Base-by-base conservation (phyloP, 2,329 filamentous ascomycete genomes). In the Dactylella cylindrospora region DNA sequence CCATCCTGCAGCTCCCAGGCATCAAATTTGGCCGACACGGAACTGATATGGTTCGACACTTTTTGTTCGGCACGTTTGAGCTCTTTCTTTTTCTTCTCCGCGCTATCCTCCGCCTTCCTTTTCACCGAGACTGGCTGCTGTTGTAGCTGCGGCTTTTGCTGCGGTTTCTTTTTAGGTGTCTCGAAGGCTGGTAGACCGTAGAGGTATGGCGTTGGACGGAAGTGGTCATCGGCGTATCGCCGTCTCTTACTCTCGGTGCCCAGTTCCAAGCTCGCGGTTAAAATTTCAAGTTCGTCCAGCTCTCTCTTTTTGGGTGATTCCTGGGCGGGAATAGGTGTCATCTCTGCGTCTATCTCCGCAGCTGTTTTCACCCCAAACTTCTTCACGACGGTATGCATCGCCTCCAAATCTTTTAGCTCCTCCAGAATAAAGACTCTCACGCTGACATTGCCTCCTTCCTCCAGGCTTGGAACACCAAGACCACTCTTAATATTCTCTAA, bases 1-100 rank as follows among this genome's bases (percentile, higher is more conserved):
- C 46, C 57, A 39, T 44, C 57, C 3, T 49, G 57, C 13, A 62
- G 31, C 7, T 49, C 36, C 57, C 57, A 62, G 20, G 49, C 49
- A 39, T 62, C 57, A 31, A 62, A 62, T 23, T 62, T 62, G 4
- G 57, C 57, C 4, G 57, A 47, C 15, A 62, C 57, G 8, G 57
- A 54, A 33, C 20, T 62, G 17, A 62, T 36, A 12, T 36, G 43
- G 13, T 62, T 62, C 5, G 57, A 54, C 17, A 62, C 36, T 19
- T 53, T 22, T 8, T 62, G 43, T 3, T 29, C 40, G 5, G 43
- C 29, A 10, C 43, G 38, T 19, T 62, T 54, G 19, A 62, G 38
- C 22, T 47, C 54, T 13, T 44, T 29, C 31, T 53, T 62, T 32
- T 53, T 53, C 17, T 31, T 43, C 32, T 53, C 57, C 10, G 57